Evolutionary conservation across 805 yeast species (phyloP).

Genomic region (Lachancea lanzarotensis): DNA sequence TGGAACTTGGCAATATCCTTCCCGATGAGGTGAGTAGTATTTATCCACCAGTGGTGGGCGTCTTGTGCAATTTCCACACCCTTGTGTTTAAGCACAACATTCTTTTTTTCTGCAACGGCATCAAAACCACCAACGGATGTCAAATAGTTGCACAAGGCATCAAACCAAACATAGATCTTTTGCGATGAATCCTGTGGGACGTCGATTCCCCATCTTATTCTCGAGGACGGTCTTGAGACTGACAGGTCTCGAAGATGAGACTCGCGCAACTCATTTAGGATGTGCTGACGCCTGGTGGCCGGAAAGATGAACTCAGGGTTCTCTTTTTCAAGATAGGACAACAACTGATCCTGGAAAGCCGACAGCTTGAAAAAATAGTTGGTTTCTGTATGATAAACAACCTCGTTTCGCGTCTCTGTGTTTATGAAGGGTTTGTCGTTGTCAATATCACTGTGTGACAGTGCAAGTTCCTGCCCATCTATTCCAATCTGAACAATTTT

Average conservation of each 20-base stretch:
- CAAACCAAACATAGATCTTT: slow-evolving; percentile 92
- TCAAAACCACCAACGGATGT: slow-evolving; percentile 63
- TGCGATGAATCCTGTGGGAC: slow-evolving; percentile 80
- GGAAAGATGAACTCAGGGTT: slow-evolving; percentile 68
- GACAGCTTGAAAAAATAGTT: slow-evolving; percentile 82
- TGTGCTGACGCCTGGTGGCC: slow-evolving; percentile 41
- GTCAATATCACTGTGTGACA: slow-evolving; percentile 13
- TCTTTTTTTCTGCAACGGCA: slow-evolving; percentile 11
- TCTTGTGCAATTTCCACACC: background rate
- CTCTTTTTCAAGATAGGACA: slow-evolving; percentile 38
- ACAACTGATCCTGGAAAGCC: slow-evolving; percentile 47
- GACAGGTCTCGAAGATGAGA: slow-evolving; percentile 59
- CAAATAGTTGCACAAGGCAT: slow-evolving; percentile 80
- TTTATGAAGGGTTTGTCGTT: slow-evolving; percentile 28
- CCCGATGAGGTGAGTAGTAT: slow-evolving; percentile 76
- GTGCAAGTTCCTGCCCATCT: slow-evolving; percentile 36
- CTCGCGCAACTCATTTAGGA: slow-evolving; percentile 52
- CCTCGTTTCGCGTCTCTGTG: slow-evolving; percentile 71
- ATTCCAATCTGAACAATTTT: slow-evolving; percentile 46
- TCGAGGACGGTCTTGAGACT: slow-evolving; percentile 73
- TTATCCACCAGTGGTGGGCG: slow-evolving; percentile 21
- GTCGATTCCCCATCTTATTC: slow-evolving; percentile 83
- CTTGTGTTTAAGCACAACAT: background rate
- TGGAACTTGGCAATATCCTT: slow-evolving; percentile 89
- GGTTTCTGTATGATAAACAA: slow-evolving; percentile 65